Percentiles rank a stretch among this genome's conserved stretches.
Conservation (phyloP, 495 filamentous ascomycete species). For the Acidiella bohemica region DNA sequence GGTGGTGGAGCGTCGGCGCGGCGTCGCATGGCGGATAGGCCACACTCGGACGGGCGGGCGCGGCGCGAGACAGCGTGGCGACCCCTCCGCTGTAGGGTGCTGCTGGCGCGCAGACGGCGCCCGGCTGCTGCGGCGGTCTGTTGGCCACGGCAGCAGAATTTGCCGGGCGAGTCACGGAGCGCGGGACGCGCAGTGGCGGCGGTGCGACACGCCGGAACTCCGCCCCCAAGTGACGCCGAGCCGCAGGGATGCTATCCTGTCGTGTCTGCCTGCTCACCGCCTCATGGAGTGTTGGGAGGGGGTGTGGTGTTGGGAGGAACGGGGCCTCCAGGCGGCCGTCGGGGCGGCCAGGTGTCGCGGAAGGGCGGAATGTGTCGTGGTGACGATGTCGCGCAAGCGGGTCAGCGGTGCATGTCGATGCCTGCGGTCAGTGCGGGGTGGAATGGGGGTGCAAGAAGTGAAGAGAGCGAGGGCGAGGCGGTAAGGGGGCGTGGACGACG, state of each 20-base stretch:
- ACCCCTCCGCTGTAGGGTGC: background rate
- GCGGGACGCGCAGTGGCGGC: too few relatives aligned
- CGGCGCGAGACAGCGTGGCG: background rate
- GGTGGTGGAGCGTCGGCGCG: constrained; percentile 1
- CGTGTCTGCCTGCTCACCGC: too few relatives aligned
- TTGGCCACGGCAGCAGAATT: too few relatives aligned
- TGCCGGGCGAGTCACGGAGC: too few relatives aligned
- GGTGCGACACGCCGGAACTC: too few relatives aligned
- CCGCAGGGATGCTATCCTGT: too few relatives aligned
- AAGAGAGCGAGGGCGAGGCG: background rate
- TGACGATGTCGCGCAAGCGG: background rate
- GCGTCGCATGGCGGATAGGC: constrained; percentile 18
- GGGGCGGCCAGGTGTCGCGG: background rate
- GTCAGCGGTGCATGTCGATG: background rate
- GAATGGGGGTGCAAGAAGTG: background rate
- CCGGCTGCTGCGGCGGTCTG: too few relatives aligned
- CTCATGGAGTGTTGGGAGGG: too few relatives aligned
- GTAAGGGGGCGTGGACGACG: background rate
- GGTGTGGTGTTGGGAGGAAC: background rate
- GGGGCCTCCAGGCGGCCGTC: background rate
- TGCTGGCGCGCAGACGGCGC: background rate
- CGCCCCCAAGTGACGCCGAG: too few relatives aligned
- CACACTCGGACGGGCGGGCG: background rate
- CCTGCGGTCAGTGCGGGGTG: background rate
- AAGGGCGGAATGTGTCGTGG: background rate